These are phyloP conservation scores for Solanum chacoense DNA, from an alignment of 305 asterid species.

Conservation along the genomic window DNA sequence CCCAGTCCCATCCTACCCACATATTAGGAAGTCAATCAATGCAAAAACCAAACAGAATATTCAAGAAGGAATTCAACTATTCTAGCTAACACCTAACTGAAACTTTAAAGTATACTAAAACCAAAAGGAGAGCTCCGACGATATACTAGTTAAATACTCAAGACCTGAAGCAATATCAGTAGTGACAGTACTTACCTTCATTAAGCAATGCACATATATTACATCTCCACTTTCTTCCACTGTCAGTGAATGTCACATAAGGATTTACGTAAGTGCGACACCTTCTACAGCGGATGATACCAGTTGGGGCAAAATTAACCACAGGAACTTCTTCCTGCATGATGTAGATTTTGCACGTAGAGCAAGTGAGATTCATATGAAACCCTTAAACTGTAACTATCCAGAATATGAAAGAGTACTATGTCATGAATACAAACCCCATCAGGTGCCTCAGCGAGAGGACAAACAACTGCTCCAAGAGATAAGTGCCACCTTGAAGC, in stretches of 20 bases:
- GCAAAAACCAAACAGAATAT: neutral
- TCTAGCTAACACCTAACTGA: neutral
- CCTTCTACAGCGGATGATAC: constrained; percentile 92
- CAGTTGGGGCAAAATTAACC: constrained; percentile 81
- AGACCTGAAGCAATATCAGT: neutral
- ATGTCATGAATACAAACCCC: constrained; percentile 54
- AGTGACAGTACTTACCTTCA: constrained; percentile 47
- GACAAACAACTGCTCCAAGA: constrained; percentile 95
- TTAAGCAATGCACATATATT: constrained; percentile 84
- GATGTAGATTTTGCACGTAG: constrained; percentile 13
- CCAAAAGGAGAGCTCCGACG: neutral
- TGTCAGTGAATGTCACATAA: constrained; percentile 68
- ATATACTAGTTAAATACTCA: neutral
- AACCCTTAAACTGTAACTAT: neutral
- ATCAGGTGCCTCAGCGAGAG: constrained; percentile 83
- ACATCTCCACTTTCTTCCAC: constrained; percentile 98
- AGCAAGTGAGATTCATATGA: constrained; percentile 7
- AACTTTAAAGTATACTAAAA: neutral
- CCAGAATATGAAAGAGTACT: neutral
- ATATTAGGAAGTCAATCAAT: neutral
- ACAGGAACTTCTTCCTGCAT: constrained; percentile 95
- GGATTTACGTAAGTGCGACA: constrained; percentile 98
- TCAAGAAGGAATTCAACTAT: neutral
- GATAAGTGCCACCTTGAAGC: constrained; percentile 96
- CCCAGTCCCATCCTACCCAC: neutral